Percentiles rank a stretch among this genome's conserved stretches.
Conservation (phyloP, 495 filamentous ascomycete genomes). For the Talaromyces ruber region DNA sequence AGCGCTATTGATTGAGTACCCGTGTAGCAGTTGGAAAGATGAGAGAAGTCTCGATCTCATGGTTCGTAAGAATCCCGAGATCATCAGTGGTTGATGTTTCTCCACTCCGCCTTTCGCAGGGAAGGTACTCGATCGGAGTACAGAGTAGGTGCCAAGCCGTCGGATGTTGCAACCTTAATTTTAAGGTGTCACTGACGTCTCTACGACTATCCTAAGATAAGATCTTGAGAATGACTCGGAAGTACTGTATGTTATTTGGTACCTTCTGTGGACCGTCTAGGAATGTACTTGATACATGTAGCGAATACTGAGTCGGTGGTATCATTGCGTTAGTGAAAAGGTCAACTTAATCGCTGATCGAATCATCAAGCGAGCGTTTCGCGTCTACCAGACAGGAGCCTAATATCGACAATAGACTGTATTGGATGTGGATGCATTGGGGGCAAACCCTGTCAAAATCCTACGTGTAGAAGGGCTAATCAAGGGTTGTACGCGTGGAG, state of each 20-base stretch:
- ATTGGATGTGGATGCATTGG: neutral
- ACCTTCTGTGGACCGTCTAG: no score
- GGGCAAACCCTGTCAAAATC: neutral
- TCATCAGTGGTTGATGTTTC: neutral
- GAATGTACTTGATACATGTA: no score
- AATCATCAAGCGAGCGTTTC: slow-evolving; percentile 16
- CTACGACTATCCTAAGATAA: neutral
- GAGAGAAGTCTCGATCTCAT: neutral
- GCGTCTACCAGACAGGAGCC: slow-evolving; percentile 8
- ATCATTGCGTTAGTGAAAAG: neutral
- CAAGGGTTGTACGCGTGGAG: slow-evolving; percentile 1
- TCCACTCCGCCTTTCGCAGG: neutral
- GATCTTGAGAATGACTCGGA: neutral
- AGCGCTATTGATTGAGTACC: neutral
- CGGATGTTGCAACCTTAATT: neutral
- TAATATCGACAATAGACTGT: slow-evolving; percentile 4
- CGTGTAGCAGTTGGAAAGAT: neutral
- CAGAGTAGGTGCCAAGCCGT: neutral
- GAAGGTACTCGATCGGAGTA: no score
- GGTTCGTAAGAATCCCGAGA: neutral
- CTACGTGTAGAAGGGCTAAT: neutral
- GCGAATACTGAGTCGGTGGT: neutral
- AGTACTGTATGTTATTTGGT: no score
- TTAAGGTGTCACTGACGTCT: neutral
- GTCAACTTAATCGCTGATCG: slow-evolving; percentile 9